phyloP scores from a whole-genome alignment of 2,329 filamentous ascomycete genomes.

The Pestalotiopsis sp. region DNA sequence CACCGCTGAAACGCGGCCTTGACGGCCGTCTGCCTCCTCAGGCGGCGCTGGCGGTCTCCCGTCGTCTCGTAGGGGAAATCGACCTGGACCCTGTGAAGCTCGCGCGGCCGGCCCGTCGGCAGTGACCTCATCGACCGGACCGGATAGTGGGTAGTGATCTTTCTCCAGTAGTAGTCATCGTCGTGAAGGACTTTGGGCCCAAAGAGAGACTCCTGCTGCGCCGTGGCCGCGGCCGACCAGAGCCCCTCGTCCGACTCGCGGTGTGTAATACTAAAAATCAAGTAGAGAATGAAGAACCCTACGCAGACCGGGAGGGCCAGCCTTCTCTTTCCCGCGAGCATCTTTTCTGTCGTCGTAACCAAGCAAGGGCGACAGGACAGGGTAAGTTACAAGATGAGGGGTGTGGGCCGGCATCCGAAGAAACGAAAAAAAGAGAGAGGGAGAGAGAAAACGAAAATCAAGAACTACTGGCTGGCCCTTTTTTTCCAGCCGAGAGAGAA shows the following conservation, averaged over 20 bases:
- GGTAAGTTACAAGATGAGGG: neutral
- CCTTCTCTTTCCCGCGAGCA: conserved; percentile 1
- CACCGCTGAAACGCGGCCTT: conserved; percentile 25
- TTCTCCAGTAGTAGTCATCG: conserved; percentile 29
- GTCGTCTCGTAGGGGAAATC: conserved; percentile 21
- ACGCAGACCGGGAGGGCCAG: neutral
- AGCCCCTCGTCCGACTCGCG: neutral
- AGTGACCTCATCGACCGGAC: conserved; percentile 23
- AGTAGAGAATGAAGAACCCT: conserved; percentile 2
- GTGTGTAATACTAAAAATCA: neutral
- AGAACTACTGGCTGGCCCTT: neutral
- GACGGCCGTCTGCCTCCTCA: conserved; percentile 23
- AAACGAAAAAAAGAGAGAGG: neutral
- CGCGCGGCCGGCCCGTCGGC: conserved; percentile 23
- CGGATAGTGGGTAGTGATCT: conserved; percentile 25
- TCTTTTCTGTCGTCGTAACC: conserved; percentile 1
- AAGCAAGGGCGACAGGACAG: neutral
- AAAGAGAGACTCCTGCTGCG: neutral
- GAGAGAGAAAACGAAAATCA: neutral
- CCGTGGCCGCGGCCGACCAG: neutral
- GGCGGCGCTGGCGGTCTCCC: conserved; percentile 19
- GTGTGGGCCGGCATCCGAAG: neutral
- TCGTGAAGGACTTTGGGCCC: conserved; percentile 22
- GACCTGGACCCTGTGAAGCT: conserved; percentile 26
- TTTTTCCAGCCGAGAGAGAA: neutral